Percentiles rank a stretch among this genome's conserved stretches.
Evolutionary conservation across 495 filamentous ascomycete genomes (phyloP).

Genomic region (Xanthoparmelia taractica): DNA sequence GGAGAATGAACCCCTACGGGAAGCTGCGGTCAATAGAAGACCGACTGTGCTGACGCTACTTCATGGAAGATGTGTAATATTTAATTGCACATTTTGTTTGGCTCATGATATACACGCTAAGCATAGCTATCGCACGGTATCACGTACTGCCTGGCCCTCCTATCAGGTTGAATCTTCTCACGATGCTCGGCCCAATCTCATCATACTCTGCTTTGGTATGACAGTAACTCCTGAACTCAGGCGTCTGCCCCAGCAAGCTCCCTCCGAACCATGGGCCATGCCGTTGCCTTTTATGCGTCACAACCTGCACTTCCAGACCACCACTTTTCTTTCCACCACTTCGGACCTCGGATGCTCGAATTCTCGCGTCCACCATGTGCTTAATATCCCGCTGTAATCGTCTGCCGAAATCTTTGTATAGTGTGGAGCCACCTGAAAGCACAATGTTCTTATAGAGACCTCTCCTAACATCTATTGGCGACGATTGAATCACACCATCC

Average conservation of each 20-base stretch:
- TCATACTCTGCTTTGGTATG: conserved; percentile 97
- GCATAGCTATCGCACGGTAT: conserved; percentile 9
- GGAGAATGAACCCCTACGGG: neutral
- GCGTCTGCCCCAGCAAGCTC: conserved; percentile 90
- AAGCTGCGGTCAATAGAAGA: conserved; percentile 1
- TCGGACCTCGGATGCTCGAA: conserved; percentile 81
- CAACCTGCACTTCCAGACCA: conserved; percentile 91
- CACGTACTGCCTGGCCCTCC: conserved; percentile 75
- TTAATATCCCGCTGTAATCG: conserved; percentile 94
- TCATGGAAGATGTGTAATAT: neutral
- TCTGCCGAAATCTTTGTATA: conserved; percentile 96
- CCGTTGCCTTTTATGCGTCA: conserved; percentile 90
- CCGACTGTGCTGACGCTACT: neutral
- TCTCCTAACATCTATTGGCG: conserved; percentile 92
- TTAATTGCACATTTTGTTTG: neutral
- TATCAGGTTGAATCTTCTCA: conserved; percentile 68
- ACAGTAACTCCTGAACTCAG: conserved; percentile 98
- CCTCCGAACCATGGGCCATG: conserved; percentile 99
- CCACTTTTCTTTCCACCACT: conserved; percentile 74
- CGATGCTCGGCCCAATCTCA: conserved; percentile 90
- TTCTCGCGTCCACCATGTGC: conserved; percentile 85
- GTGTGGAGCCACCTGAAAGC: conserved; percentile 86
- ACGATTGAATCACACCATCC: conserved; percentile 92
- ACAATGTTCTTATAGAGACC: conserved; percentile 99
- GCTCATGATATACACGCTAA: neutral